Evolutionary conservation across 495 filamentous ascomycete genomes (phyloP).

Genomic region (Penicillium canescens): DNA sequence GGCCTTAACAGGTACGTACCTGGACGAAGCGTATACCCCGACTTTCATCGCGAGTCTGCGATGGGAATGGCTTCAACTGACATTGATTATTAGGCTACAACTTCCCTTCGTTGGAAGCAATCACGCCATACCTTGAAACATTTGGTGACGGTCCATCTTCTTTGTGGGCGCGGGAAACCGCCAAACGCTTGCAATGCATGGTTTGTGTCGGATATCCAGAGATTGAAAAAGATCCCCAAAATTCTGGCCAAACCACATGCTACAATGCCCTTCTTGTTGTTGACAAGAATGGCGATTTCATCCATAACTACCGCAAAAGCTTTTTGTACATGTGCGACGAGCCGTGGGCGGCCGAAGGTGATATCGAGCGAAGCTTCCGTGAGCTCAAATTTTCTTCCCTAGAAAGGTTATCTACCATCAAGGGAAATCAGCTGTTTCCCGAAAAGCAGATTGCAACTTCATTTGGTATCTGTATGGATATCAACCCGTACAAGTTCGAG

Average conservation of each 20-base stretch:
- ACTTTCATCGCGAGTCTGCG: not conserved
- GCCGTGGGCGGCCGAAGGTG: constrained; percentile 82
- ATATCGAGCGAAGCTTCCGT: constrained; percentile 51
- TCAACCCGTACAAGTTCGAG: constrained; percentile 72
- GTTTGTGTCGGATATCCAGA: constrained; percentile 95
- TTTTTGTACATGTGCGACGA: constrained; percentile 93
- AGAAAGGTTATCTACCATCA: not conserved
- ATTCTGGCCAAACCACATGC: constrained; percentile 34
- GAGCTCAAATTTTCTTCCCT: constrained; percentile 30
- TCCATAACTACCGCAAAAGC: constrained; percentile 84
- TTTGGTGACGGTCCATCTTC: constrained; percentile 71
- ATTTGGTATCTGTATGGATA: constrained; percentile 85
- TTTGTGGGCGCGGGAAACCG: constrained; percentile 76
- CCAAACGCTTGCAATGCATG: constrained; percentile 69
- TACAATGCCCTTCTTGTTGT: constrained; percentile 89
- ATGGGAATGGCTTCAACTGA: constrained; percentile 83
- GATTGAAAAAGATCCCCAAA: constrained; percentile 28
- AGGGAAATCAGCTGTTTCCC: not conserved
- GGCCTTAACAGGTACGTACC: constrained; percentile 75
- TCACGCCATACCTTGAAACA: constrained; percentile 79
- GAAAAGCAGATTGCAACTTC: constrained; percentile 53
- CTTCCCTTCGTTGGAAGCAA: constrained; percentile 75
- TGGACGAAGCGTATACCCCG: not conserved
- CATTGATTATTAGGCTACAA: constrained; percentile 78
- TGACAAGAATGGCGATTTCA: constrained; percentile 65